Percentiles rank a stretch among this genome's conserved stretches.
Conservation (phyloP, 305 asterid genomes). For the Fraxinus baroniana region DNA sequence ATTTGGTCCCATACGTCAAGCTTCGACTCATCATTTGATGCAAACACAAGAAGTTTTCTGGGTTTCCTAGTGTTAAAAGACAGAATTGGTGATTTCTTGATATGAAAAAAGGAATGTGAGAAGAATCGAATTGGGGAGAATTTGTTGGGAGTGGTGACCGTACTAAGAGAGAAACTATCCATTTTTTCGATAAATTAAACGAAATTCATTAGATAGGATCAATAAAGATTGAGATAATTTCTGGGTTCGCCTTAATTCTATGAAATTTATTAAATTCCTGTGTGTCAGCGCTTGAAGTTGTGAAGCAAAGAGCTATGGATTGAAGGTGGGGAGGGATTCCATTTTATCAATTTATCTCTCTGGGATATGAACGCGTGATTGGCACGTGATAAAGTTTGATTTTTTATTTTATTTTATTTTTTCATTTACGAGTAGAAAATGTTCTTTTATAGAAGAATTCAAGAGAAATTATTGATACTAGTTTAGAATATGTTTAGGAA, state of each 20-base stretch:
- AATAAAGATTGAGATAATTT: conserved; percentile 15
- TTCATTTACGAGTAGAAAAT: neutral
- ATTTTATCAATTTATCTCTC: conserved; percentile 23
- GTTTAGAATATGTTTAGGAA: neutral
- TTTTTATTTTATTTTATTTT: neutral
- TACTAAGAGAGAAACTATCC: conserved; percentile 59
- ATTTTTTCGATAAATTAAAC: conserved; percentile 36
- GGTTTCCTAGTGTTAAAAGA: conserved; percentile 41
- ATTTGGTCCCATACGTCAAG: conserved; percentile 79
- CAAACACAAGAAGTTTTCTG: conserved; percentile 51
- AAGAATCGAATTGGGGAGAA: conserved; percentile 41
- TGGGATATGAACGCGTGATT: conserved; percentile 17
- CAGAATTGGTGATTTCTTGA: conserved; percentile 36
- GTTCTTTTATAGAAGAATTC: neutral
- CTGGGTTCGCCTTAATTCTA: neutral
- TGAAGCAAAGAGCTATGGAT: neutral
- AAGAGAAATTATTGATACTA: neutral
- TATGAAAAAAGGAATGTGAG: conserved; percentile 28
- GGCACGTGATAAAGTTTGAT: conserved; percentile 20
- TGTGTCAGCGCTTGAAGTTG: neutral
- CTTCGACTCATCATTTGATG: conserved; percentile 62
- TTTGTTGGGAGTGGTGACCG: conserved; percentile 30
- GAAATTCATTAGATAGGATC: conserved; percentile 31
- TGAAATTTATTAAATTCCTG: neutral
- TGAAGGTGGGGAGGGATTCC: neutral